Conservation (phyloP, 2,329 filamentous ascomycete species). For the Colletotrichum eremochloae region DNA sequence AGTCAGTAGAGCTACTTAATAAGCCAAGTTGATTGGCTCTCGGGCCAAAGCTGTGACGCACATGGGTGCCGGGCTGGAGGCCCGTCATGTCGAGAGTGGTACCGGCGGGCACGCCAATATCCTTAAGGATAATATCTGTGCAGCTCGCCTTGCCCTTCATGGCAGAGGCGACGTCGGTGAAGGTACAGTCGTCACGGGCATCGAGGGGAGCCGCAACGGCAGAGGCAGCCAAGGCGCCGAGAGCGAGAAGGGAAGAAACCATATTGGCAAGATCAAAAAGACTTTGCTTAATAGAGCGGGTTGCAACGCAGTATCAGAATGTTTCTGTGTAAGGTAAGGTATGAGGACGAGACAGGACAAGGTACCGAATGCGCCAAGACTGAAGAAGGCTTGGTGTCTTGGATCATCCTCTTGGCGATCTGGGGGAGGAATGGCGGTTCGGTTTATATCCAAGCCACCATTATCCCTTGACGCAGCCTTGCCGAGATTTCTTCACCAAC, state of each 20-base stretch:
- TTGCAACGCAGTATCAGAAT: constrained; percentile 35
- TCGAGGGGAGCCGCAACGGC: constrained; percentile 44
- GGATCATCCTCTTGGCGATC: constrained; percentile 34
- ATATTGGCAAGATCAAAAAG: constrained; percentile 4
- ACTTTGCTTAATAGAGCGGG: constrained; percentile 3
- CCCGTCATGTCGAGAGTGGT: constrained; percentile 70
- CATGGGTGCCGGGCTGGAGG: constrained; percentile 62
- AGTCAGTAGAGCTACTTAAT: not conserved
- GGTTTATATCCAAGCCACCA: constrained; percentile 39
- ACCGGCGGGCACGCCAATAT: constrained; percentile 69
- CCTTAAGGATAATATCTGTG: constrained; percentile 65
- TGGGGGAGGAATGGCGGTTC: constrained; percentile 27
- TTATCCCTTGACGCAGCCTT: constrained; percentile 35
- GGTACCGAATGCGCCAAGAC: constrained; percentile 30
- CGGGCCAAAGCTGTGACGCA: not conserved
- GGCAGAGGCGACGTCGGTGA: constrained; percentile 64
- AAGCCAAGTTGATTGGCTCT: too few relatives aligned
- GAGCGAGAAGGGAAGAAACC: constrained; percentile 44
- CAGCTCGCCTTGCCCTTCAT: constrained; percentile 64
- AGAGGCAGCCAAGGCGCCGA: constrained; percentile 48
- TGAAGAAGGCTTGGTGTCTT: constrained; percentile 38
- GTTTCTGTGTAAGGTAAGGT: not conserved
- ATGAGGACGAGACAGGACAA: not conserved
- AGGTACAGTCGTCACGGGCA: constrained; percentile 61
- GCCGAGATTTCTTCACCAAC: constrained; percentile 4